These are phyloP conservation scores for Auricularia auricula-judae DNA, from an alignment of 768 basidiomycete genomes.

Conservation along the genomic window DNA sequence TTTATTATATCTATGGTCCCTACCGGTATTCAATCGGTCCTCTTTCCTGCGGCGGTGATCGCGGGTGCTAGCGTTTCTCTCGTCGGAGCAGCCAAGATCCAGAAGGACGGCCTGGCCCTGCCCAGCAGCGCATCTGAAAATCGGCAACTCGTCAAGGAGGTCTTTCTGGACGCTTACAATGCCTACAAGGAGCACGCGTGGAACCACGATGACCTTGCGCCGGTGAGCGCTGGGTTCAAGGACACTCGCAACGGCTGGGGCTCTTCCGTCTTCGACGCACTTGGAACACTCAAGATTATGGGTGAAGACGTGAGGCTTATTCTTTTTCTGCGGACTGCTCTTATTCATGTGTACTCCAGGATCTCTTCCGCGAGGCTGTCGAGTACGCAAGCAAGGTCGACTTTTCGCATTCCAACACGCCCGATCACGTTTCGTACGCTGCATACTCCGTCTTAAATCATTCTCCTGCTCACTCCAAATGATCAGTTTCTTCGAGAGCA, in stretches of 20 bases:
- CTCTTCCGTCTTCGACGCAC: conserved; percentile 50
- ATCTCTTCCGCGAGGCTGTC: conserved; percentile 45
- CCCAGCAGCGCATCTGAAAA: conserved; percentile 29
- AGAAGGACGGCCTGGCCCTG: conserved; percentile 30
- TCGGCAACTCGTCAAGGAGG: conserved; percentile 31
- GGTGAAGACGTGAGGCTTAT: neutral
- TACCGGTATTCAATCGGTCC: neutral
- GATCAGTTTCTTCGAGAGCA: neutral
- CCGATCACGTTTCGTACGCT: conserved; percentile 25
- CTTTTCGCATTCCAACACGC: conserved; percentile 38
- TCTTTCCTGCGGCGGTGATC: neutral
- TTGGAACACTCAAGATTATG: conserved; percentile 41
- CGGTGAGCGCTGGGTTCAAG: conserved; percentile 21
- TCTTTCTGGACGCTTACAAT: conserved; percentile 41
- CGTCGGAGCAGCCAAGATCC: conserved; percentile 30
- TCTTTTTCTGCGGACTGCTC: neutral
- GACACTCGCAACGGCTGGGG: conserved; percentile 38
- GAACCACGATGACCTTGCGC: conserved; percentile 30
- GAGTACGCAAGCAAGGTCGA: conserved; percentile 41
- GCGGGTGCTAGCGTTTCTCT: conserved; percentile 6
- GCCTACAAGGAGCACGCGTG: conserved; percentile 31
- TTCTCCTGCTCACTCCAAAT: neutral
- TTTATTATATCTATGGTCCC: too few relatives aligned
- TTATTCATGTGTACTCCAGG: conserved; percentile 18
- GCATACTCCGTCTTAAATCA: neutral